Percentiles rank a stretch among this genome's conserved stretches.
These are phyloP conservation scores for Corymbia citriodora DNA, from an alignment of 441 rosid species.

Conservation along the genomic window DNA sequence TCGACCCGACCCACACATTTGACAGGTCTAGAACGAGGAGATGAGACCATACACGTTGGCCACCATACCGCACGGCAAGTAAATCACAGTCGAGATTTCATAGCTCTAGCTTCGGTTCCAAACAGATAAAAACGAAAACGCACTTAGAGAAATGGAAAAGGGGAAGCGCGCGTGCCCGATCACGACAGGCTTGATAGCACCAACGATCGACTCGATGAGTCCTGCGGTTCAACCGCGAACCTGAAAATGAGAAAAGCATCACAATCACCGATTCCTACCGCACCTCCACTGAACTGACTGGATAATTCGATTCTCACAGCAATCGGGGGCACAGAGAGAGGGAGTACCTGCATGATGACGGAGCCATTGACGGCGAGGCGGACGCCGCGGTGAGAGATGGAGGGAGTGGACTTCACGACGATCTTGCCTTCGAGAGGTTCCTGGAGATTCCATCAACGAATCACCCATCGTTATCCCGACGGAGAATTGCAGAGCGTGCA, in stretches of 20 bases:
- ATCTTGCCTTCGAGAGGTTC: conserved; percentile 65
- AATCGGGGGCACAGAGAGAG: not conserved
- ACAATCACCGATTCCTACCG: not conserved
- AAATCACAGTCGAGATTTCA: not conserved
- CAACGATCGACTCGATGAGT: conserved; percentile 72
- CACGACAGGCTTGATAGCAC: conserved; percentile 65
- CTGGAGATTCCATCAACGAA: conserved; percentile 20
- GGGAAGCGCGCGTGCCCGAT: conserved; percentile 35
- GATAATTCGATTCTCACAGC: not conserved
- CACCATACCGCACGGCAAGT: not conserved
- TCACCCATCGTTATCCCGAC: not conserved
- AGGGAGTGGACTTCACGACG: conserved; percentile 46
- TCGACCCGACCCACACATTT: too few species aligned
- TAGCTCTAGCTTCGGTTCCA: not conserved
- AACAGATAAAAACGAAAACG: not conserved
- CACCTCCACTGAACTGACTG: not conserved
- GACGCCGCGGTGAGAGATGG: conserved; percentile 62
- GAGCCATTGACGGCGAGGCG: conserved; percentile 65
- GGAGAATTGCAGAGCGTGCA: not conserved
- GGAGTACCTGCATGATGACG: conserved; percentile 61
- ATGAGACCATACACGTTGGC: not conserved
- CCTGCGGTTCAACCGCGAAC: conserved; percentile 92
- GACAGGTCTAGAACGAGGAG: too few species aligned
- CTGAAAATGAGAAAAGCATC: conserved; percentile 17
- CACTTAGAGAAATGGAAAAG: too few species aligned